phyloP scores from a whole-genome alignment of 306 rosid species.

The Coriaria nepalensis region DNA sequence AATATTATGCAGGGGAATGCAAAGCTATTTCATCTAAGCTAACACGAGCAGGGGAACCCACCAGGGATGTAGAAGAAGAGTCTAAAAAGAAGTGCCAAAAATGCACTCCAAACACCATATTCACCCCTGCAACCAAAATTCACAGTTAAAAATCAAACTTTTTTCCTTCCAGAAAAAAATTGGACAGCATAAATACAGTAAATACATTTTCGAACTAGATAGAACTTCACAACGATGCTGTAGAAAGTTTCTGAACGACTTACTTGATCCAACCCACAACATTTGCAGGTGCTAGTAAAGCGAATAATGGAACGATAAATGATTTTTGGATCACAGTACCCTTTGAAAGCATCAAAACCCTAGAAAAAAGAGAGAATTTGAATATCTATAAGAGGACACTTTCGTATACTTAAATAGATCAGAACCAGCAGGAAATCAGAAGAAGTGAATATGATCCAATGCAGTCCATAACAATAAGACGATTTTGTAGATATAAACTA shows the following conservation, averaged over 20 bases:
- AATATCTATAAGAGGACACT: conserved; percentile 2
- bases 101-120: conserved; percentile 78
- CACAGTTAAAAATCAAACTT: conserved; percentile 1
- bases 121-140: conserved; percentile 56
- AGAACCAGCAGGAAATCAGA: no score
- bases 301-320: conserved; percentile 63
- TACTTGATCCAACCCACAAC: conserved; percentile 70
- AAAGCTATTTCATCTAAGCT: neutral
- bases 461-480: no score
- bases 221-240: neutral
- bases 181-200: neutral
- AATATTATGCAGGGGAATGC: no score
- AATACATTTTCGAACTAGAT: neutral
- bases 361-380: conserved; percentile 14
- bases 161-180: neutral
- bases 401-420: neutral
- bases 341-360: conserved; percentile 55
- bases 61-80: conserved; percentile 70
- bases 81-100: conserved; percentile 72
- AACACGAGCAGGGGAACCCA: conserved; percentile 11
- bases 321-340: conserved; percentile 77
- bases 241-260: conserved; percentile 9
- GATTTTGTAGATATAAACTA: no score
- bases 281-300: conserved; percentile 66
- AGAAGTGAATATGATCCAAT: no score